Evolutionary conservation across 2,329 filamentous ascomycete genomes (phyloP).

Genomic region (Blastomyces parvus): DNA sequence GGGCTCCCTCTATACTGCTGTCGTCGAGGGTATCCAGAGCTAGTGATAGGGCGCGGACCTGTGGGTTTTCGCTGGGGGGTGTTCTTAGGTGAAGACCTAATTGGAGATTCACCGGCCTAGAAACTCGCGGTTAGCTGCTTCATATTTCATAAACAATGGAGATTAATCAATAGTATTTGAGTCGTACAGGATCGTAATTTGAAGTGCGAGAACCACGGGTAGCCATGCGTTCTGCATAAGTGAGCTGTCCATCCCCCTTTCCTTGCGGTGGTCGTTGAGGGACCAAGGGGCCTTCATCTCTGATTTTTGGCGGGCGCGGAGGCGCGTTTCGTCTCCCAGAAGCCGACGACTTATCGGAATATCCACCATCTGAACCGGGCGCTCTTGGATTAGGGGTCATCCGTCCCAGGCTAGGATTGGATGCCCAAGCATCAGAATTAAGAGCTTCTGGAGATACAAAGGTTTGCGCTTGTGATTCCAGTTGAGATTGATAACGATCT

Average conservation of each 20-base stretch:
- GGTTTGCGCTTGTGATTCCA: constrained; percentile 52
- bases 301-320: constrained; percentile 45
- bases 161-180: background rate
- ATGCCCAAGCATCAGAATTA: constrained; percentile 39
- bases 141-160: background rate
- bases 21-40: constrained; percentile 21
- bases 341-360: constrained; percentile 35
- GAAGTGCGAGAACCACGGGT: constrained; percentile 24
- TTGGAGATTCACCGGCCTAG: constrained; percentile 19
- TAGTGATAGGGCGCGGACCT: constrained; percentile 39
- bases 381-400: constrained; percentile 15
- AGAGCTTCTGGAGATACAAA: constrained; percentile 38
- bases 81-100: constrained; percentile 25
- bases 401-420: constrained; percentile 30
- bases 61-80: constrained; percentile 38
- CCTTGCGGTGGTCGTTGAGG: constrained; percentile 41
- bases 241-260: constrained; percentile 27
- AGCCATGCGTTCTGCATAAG: constrained; percentile 34
- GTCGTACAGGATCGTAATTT: constrained; percentile 22
- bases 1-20: constrained; percentile 26
- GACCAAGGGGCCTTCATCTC: constrained; percentile 50
- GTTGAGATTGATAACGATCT: constrained; percentile 50
- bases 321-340: constrained; percentile 30
- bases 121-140: background rate
- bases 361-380: constrained; percentile 38